Evolutionary conservation across 441 rosid genomes (phyloP).

Genomic region (Erodium trifolium): DNA sequence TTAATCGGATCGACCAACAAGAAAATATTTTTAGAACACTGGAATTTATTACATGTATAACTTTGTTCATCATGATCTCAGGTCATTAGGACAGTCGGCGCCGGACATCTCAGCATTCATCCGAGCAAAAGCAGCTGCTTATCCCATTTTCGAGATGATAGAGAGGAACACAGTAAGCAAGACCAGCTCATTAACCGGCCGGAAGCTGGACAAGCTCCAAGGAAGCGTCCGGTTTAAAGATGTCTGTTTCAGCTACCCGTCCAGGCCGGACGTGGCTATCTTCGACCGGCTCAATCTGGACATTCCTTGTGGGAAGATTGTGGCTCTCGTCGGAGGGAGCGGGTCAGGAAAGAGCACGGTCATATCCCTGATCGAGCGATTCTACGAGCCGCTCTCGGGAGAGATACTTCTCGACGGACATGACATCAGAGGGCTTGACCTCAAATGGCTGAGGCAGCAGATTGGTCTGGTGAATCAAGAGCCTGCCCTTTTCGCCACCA

Average conservation of each 20-base stretch:
- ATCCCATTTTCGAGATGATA: conserved; percentile 46
- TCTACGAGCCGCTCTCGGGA: conserved; percentile 44
- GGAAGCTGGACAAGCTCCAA: conserved; percentile 22
- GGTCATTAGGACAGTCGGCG: conserved; percentile 58
- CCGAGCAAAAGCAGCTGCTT: conserved; percentile 61
- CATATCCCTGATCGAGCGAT: conserved; percentile 47
- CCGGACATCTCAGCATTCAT: conserved; percentile 62
- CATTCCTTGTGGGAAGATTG: conserved; percentile 50
- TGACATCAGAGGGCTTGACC: conserved; percentile 51
- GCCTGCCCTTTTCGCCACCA: conserved; percentile 84
- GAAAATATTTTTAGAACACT: too few relatives aligned
- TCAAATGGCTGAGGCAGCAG: conserved; percentile 80
- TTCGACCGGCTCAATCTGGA: conserved; percentile 46
- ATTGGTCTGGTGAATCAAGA: conserved; percentile 92
- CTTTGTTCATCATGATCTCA: background rate
- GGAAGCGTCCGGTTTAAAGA: conserved; percentile 42
- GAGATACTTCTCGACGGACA: conserved; percentile 25
- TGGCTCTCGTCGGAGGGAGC: conserved; percentile 57
- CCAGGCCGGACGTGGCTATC: conserved; percentile 36
- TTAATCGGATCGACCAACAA: too few relatives aligned
- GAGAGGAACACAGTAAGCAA: conserved; percentile 30
- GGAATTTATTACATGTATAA: too few relatives aligned
- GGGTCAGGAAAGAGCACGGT: conserved; percentile 65
- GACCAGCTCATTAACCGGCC: conserved; percentile 20
- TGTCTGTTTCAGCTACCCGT: conserved; percentile 49